Conservation (phyloP, 176 grass and related monocot genomes). For the Puya raimondii region DNA sequence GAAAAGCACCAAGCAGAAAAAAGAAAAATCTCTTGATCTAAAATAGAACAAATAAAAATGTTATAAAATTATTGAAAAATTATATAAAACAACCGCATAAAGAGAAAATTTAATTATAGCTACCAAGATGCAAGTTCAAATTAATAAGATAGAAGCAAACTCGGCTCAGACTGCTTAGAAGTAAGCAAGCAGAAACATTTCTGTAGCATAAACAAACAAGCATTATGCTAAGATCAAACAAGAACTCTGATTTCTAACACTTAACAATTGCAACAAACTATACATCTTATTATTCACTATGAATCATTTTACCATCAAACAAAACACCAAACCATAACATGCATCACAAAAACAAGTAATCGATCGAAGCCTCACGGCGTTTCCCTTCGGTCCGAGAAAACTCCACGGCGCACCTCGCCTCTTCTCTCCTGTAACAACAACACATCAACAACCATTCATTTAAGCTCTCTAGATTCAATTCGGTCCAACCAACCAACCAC, state of each 20-base stretch:
- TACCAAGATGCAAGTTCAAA: too few species aligned
- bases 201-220: too few species aligned
- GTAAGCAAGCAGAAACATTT: too few species aligned
- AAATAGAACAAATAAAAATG: too few species aligned
- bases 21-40: neutral
- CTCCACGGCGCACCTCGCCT: slow-evolving; percentile 26
- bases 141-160: too few species aligned
- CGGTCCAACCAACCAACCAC: neutral
- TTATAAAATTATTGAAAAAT: too few species aligned
- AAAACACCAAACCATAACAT: neutral
- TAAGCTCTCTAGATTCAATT: neutral
- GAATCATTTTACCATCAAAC: neutral
- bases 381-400: slow-evolving; percentile 34
- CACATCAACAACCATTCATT: neutral
- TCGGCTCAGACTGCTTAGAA: too few species aligned
- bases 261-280: too few species aligned
- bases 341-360: slow-evolving; percentile 10
- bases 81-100: too few species aligned
- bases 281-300: neutral
- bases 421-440: slow-evolving; percentile 38
- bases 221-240: too few species aligned
- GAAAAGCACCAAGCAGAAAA: neutral
- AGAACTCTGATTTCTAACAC: too few species aligned
- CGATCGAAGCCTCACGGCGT: neutral
- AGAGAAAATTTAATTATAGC: too few species aligned